Evolutionary conservation across 495 filamentous ascomycete genomes (phyloP), one percentile per base, ranked within the genome.

Genomic region (Penicillium simplicissimum): DNA sequence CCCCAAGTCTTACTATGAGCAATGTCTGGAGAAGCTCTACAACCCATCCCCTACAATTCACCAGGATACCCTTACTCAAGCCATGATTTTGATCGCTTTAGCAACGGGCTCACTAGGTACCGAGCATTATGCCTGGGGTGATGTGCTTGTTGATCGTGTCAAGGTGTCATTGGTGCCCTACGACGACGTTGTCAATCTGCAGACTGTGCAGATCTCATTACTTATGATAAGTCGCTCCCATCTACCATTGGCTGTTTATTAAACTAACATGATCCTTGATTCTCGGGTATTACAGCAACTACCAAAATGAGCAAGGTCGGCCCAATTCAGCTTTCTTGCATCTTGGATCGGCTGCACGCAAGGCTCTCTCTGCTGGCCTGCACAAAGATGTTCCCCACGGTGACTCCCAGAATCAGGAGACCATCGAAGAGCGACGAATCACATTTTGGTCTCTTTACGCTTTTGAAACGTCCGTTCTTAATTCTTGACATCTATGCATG

Each of bases 101-200:
- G 78, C 75, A 1, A 65, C 61, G 28, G 76, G 72, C 0, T 66
- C 76, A 6, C 52, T 75, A 7, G 73, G 69, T 0, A 75, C 76
- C 0, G 70, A 78, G 21, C 69, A 77, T 43, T 66, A 65, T 57
- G 62, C 66, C 3, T 78, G 75, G 76, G 78, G 74, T 0, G 76
- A 81, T 43, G 52, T 76, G 7, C 43, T 81, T 19, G 76, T 74
- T 37, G 73, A 76, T 14, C 74, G 72, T 1, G 78, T 76, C 23
- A 80, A 79, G 54, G 67, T 71, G n/a, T 74, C 74, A 1, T 55
- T 64, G 28, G 58, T 62, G 3, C 43, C 67, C 0, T 72, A 71
- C 38, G 79, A 81, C 52, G 78, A 80, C 8, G 73, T 76, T 7
- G 79, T 80, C 0, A 81, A 77, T 52, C 52, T 80, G 0, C 75